Evolutionary conservation across 169 alveolate species (phyloP).

Genomic region (Plasmodium knowlesi): DNA sequence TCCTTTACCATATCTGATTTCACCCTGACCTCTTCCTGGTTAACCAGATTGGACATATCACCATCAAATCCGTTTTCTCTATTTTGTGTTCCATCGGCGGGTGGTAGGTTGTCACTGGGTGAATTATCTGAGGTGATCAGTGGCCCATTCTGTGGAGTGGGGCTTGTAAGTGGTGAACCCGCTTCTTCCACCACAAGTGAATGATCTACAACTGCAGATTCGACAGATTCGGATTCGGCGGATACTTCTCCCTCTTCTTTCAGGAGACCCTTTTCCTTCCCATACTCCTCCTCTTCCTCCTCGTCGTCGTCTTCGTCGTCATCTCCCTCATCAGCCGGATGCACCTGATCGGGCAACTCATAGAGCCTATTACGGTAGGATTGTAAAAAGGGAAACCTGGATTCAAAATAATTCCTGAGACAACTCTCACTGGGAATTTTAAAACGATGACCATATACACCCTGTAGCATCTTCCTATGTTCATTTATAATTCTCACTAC

Average conservation of each 20-base stretch:
- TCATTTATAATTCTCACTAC: slow-evolving; percentile 8
- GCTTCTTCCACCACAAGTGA: background rate
- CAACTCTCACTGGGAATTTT: background rate
- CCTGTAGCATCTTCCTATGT: slow-evolving; percentile 18
- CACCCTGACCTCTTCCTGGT: background rate
- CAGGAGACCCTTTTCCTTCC: background rate
- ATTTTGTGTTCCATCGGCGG: background rate
- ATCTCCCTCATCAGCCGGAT: background rate
- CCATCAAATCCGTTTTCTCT: background rate
- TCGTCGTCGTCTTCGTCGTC: background rate
- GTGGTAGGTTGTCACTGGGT: background rate
- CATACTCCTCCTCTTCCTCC: background rate
- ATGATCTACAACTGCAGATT: background rate
- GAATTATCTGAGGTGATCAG: background rate
- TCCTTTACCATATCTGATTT: background rate
- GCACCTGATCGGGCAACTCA: slow-evolving; percentile 12
- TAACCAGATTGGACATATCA: background rate
- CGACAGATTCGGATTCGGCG: too few species aligned
- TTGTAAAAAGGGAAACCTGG: slow-evolving; percentile 20
- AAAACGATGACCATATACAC: slow-evolving; percentile 6
- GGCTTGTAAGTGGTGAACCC: too few species aligned
- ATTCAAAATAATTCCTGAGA: slow-evolving; percentile 29
- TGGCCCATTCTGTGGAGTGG: background rate
- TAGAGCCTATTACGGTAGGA: background rate
- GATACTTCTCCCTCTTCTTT: background rate